A percentile compares a stretch with the other conserved stretches of the same genome.
These are phyloP conservation scores for Candida berthetii DNA, from an alignment of 805 yeast genomes.

Conservation along the genomic window DNA sequence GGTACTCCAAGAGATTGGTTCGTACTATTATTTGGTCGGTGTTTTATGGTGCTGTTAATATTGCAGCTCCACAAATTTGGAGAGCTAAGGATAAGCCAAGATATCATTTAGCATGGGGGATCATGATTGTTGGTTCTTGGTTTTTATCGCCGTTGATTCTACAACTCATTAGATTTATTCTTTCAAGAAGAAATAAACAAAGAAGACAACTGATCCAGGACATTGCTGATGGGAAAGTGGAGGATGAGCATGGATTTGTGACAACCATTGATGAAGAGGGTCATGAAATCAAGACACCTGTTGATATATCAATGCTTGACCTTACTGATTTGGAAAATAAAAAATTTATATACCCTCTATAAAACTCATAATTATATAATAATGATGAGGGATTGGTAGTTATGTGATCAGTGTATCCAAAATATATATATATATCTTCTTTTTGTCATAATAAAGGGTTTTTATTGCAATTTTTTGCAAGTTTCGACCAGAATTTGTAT, in stretches of 20 bases:
- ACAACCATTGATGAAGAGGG: constrained; percentile 21
- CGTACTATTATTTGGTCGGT: constrained; percentile 32
- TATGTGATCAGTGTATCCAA: too few relatives aligned
- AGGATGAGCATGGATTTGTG: constrained; percentile 18
- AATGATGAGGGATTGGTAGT: too few relatives aligned
- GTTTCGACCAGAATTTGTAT: too few relatives aligned
- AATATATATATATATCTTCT: too few relatives aligned
- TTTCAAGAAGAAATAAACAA: constrained; percentile 29
- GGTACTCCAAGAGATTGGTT: constrained; percentile 36
- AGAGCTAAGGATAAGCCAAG: constrained; percentile 32
- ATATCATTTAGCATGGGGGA: constrained; percentile 38
- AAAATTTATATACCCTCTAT: constrained; percentile 44
- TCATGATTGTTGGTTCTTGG: constrained; percentile 41
- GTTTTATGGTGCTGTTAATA: constrained; percentile 34
- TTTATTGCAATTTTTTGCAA: too few relatives aligned
- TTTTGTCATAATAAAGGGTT: too few relatives aligned
- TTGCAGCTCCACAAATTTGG: constrained; percentile 46
- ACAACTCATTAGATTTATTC: constrained; percentile 29
- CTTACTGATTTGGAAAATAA: constrained; percentile 48
- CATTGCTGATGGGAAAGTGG: constrained; percentile 15
- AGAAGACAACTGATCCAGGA: constrained; percentile 20
- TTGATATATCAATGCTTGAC: constrained; percentile 38
- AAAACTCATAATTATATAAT: neutral
- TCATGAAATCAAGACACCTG: constrained; percentile 17
- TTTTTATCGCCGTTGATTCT: constrained; percentile 28